Evolutionary conservation across 2,329 filamentous ascomycete species (phyloP).

Genomic region (Cladosporium sphaerospermum): DNA sequence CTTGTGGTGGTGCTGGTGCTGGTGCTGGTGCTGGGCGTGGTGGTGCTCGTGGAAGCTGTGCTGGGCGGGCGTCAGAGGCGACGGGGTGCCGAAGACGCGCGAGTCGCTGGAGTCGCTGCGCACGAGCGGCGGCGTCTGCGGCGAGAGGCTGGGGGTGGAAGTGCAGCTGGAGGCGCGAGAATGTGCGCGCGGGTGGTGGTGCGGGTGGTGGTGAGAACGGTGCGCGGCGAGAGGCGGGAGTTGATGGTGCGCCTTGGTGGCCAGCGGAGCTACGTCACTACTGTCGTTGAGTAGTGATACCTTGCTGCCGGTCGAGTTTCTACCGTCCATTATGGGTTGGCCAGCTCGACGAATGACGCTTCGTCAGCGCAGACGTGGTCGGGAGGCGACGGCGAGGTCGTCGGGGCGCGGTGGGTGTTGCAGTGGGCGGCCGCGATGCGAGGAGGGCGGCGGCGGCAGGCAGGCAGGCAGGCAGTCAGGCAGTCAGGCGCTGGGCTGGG

Average conservation of each 20-base stretch:
- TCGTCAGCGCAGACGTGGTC: slow-evolving; percentile 7
- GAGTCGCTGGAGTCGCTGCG: slow-evolving; percentile 44
- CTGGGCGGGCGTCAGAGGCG: slow-evolving; percentile 42
- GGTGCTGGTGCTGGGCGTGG: slow-evolving; percentile 22
- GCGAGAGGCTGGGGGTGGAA: slow-evolving; percentile 40
- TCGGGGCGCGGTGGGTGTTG: not conserved
- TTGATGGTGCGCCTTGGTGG: slow-evolving; percentile 15
- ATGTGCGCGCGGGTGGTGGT: slow-evolving; percentile 23
- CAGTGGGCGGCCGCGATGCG: not conserved
- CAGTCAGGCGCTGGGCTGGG: not conserved
- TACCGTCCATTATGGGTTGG: slow-evolving; percentile 44
- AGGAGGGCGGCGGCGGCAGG: not conserved
- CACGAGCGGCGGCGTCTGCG: slow-evolving; percentile 41
- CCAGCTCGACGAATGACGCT: slow-evolving; percentile 18
- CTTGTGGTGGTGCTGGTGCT: slow-evolving; percentile 26
- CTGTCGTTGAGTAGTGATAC: slow-evolving; percentile 47
- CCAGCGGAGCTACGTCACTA: slow-evolving; percentile 19
- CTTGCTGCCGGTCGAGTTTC: slow-evolving; percentile 44
- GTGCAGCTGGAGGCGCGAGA: slow-evolving; percentile 37
- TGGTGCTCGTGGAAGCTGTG: slow-evolving; percentile 23
- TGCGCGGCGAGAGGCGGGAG: slow-evolving; percentile 12
- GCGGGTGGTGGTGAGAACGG: slow-evolving; percentile 12
- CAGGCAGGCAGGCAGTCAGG: not conserved
- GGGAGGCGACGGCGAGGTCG: not conserved
- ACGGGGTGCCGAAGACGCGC: slow-evolving; percentile 37